phyloP scores from a whole-genome alignment of 2,329 filamentous ascomycete genomes.

The Lasiodiplodia sp. region DNA sequence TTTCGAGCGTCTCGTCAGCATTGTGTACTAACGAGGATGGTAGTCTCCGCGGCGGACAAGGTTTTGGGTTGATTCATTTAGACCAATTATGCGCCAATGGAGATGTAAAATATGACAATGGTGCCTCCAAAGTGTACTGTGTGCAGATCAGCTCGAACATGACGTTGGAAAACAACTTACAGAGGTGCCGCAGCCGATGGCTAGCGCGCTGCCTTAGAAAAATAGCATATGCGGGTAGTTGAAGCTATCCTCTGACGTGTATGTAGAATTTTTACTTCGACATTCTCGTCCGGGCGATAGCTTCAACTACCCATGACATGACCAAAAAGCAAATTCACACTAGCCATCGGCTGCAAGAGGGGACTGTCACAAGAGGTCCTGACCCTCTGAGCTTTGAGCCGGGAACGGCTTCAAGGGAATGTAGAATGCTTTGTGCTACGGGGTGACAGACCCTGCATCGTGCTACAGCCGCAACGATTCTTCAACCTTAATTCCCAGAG shows the following conservation, averaged over 20 bases:
- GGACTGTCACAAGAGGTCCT: neutral
- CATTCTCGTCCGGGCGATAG: no score
- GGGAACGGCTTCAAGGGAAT: neutral
- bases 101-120: no score
- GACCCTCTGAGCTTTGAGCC: neutral
- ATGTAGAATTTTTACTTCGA: no score
- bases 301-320: no score
- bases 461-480: neutral
- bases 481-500: neutral
- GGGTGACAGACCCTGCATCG: neutral
- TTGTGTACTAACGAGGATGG: neutral
- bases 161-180: neutral
- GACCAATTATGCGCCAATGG: neutral
- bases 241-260: no score
- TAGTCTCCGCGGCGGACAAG: constrained; percentile 30
- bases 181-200: no score
- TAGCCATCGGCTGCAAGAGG: no score
- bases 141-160: neutral
- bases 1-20: constrained; percentile 32
- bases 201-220: no score
- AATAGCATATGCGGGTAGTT: no score
- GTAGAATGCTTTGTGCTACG: neutral
- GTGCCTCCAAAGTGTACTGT: neutral
- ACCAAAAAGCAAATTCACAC: no score
- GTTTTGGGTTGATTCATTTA: constrained; percentile 31